A percentile compares a stretch with the other conserved stretches of the same genome.
Evolutionary conservation across 371 early-diverging fungal genomes (phyloP).

Genomic region (Apophysomyces variabilis): DNA sequence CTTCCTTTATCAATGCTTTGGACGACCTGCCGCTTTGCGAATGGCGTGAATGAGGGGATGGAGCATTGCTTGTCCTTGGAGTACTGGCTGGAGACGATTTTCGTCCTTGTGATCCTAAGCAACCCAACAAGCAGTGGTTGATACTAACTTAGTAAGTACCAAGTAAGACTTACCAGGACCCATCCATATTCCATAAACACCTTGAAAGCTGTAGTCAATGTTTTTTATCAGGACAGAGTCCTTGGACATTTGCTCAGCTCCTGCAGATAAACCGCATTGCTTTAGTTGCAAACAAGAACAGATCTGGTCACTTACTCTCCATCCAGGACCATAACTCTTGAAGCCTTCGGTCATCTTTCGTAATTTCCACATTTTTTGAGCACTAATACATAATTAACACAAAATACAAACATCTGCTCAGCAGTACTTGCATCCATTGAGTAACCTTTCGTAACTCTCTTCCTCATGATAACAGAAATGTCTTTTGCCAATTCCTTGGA

Average conservation of each 20-base stretch:
- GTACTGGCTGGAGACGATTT: slow-evolving; percentile 50
- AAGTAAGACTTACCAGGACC: slow-evolving; percentile 25
- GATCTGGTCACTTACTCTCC: slow-evolving; percentile 36
- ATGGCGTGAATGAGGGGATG: slow-evolving; percentile 16
- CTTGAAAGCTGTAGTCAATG: slow-evolving; percentile 72
- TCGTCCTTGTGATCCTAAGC: slow-evolving; percentile 17
- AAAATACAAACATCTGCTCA: background rate
- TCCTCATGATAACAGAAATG: slow-evolving; percentile 80
- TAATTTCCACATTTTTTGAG: slow-evolving; percentile 42
- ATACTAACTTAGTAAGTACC: background rate
- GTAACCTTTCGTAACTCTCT: slow-evolving; percentile 73
- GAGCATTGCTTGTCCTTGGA: slow-evolving; percentile 14
- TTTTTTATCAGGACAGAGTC: slow-evolving; percentile 55
- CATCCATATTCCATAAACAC: slow-evolving; percentile 68
- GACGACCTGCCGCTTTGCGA: background rate
- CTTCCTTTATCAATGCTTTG: slow-evolving; percentile 13
- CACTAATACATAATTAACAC: slow-evolving; percentile 26
- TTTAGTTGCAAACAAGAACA: background rate
- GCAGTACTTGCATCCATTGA: slow-evolving; percentile 66
- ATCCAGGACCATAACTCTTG: slow-evolving; percentile 82
- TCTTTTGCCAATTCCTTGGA: slow-evolving; percentile 57
- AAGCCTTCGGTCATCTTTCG: slow-evolving; percentile 45
- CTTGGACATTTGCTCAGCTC: slow-evolving; percentile 62
- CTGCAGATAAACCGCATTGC: slow-evolving; percentile 13
- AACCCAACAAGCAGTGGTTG: background rate